These are phyloP conservation scores for sorghum (Sorghum bicolor) DNA, from an alignment of 176 grass and related monocot genomes.

Conservation along the genomic window Sorghum_bicolor_NCBIv3 NC_012879.2:54553001-54553500, in stretches of 20 bases:
- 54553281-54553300: background rate
- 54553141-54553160: background rate
- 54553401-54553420: constrained; percentile 17
- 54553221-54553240: constrained; percentile 41
- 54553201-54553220: constrained; percentile 54
- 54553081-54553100: background rate
- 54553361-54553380: constrained; percentile 28
- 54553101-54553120: constrained; percentile 10
- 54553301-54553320: background rate
- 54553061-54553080: background rate
- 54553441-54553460: constrained; percentile 47
- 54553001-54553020: constrained; percentile 22
- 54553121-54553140: constrained; percentile 11
- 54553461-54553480: constrained; percentile 63
- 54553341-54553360: background rate
- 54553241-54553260: constrained; percentile 35
- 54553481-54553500: background rate
- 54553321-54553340: background rate
- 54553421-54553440: constrained; percentile 63
- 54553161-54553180: background rate
- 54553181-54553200: constrained; percentile 20
- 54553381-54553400: background rate
- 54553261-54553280: background rate
- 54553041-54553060: background rate
- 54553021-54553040: constrained; percentile 24